Percentiles rank a stretch among this genome's conserved stretches.
phyloP scores from a whole-genome alignment of 495 filamentous ascomycete species.

The Aspergillus coremiiformis region DNA sequence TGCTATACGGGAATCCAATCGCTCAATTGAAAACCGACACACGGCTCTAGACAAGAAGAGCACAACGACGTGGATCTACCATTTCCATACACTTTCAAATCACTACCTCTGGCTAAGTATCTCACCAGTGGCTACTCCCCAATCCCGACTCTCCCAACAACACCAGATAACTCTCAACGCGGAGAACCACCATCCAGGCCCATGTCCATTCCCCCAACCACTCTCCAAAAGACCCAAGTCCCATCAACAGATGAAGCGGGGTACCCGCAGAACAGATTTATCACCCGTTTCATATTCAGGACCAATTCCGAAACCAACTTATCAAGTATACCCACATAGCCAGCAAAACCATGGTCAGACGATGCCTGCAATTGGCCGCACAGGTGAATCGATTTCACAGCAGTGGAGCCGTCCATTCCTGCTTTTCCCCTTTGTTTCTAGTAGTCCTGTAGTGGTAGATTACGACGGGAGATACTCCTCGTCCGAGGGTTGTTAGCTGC shows the following conservation, averaged over 20 bases:
- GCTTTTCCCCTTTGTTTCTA: background rate
- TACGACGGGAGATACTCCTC: no score
- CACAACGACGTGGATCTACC: no score
- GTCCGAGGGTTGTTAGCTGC: no score
- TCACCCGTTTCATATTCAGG: background rate
- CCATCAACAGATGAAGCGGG: background rate
- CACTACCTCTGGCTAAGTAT: no score
- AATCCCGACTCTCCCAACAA: no score
- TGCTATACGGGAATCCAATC: no score
- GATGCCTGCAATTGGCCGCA: background rate
- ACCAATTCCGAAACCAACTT: background rate
- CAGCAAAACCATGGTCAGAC: background rate
- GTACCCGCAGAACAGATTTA: background rate
- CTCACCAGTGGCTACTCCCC: no score
- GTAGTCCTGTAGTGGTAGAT: background rate
- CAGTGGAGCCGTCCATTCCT: background rate
- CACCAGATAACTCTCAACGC: background rate
- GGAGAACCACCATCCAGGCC: background rate
- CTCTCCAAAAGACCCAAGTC: no score
- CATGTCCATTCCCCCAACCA: background rate
- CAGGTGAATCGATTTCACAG: background rate
- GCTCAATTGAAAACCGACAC: no score
- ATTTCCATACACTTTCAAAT: no score
- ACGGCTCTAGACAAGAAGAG: no score
- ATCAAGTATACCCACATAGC: background rate